Evolutionary conservation across 352 stramenopile genomes (phyloP), one percentile per base, ranked within the genome.

Genomic region (Peronospora tabacina): DNA sequence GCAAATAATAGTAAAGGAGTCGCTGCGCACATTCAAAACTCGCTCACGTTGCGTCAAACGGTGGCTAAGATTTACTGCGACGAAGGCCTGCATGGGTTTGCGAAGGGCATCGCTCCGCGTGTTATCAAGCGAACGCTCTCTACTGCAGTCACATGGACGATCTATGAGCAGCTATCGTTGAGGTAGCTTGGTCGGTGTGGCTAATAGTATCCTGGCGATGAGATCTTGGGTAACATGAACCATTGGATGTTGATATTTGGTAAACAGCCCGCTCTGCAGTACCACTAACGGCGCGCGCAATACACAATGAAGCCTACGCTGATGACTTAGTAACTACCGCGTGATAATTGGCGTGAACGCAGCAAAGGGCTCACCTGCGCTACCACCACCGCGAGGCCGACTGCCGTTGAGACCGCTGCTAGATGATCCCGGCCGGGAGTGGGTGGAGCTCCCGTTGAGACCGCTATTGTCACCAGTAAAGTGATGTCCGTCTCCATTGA

Each of bases 131-230:
- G 98, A 49, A 97, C 96, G 33, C 92, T 98, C 24, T 95, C 91
- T n/a, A 98, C 98, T 3, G 97, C 96, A 13, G 96, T 99, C 55
- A 98, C 90, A 12, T 99, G 97, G 97, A 99, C 96, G 10, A 97
- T 97, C 41, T 99, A 99, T 74, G 96, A 99, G 78, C 73, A 90
- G 41, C 65, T 92, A 17, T 86, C 76, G 3, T 53, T 86, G 32
- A 65, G 66, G 41, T 87, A 81, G 46, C 20, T 46, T 44, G 9
- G 11, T 24, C 29, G 19, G 26, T 4, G 35, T 34, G 26, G 12
- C 15, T 24, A 24, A 15, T 44, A 35, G 33, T 16, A 26, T 50
- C 15, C 9, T 34, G 28, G 28, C 28, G 7, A 8, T 32, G 28
- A 11, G 10, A 12, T 12, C 10, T 12, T 32, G 7, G 22, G 22